A percentile compares a stretch with the other conserved stretches of the same genome.
These are phyloP conservation scores for Verticillium nonalfalfae DNA, from an alignment of 2,329 filamentous ascomycete genomes.

Conservation along the genomic window DNA sequence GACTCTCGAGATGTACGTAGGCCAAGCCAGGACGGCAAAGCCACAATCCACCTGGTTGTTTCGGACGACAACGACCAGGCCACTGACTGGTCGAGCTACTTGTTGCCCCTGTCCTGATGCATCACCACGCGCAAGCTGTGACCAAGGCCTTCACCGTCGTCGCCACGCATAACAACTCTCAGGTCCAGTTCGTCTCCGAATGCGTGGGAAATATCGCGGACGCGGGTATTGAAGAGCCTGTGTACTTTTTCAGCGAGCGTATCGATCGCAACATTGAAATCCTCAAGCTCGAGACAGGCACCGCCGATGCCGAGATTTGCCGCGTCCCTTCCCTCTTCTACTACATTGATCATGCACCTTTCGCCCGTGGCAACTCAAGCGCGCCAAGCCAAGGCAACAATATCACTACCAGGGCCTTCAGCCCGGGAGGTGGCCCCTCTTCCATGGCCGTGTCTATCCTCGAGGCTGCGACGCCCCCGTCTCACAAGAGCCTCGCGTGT, in stretches of 20 bases:
- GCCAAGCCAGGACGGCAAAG: conserved; percentile 19
- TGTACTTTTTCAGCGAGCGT: conserved; percentile 13
- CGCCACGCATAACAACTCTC: background rate
- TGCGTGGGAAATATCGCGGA: conserved; percentile 3
- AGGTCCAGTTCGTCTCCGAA: background rate
- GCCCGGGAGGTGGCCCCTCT: background rate
- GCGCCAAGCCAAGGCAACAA: background rate
- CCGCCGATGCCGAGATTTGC: conserved; percentile 14
- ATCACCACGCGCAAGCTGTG: conserved; percentile 26
- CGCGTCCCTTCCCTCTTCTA: conserved; percentile 13
- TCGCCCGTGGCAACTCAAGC: background rate
- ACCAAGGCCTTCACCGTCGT: conserved; percentile 18
- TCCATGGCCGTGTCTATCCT: background rate
- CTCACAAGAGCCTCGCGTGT: background rate
- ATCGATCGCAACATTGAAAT: conserved; percentile 6
- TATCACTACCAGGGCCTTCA: background rate
- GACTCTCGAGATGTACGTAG: conserved; percentile 24
- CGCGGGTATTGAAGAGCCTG: conserved; percentile 10
- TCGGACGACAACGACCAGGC: background rate
- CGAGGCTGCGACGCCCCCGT: background rate
- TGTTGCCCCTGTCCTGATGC: conserved; percentile 28
- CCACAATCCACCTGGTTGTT: conserved; percentile 18
- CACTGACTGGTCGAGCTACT: conserved; percentile 23
- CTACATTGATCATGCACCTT: background rate
- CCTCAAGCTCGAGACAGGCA: conserved; percentile 7